A percentile compares a stretch with the other conserved stretches of the same genome.
Evolutionary conservation across 1,284 basidiomycete species (phyloP).

Genomic region (Ceratorhiza oryzae-sativae): DNA sequence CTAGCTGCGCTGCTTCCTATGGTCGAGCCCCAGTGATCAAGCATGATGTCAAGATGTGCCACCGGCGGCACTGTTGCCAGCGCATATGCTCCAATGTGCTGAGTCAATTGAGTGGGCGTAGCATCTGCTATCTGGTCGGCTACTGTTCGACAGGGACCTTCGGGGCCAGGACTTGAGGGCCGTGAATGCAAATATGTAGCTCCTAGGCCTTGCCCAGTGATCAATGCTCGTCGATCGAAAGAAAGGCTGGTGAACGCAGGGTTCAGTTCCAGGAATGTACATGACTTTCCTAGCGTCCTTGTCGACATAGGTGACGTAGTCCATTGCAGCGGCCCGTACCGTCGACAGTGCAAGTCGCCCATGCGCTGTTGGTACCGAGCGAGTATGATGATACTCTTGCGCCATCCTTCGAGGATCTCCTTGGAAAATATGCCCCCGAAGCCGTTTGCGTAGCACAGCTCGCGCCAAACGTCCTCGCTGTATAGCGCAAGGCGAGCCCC

Average conservation of each 20-base stretch:
- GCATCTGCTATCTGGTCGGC: constrained; percentile 34
- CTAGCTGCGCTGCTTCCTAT: constrained; percentile 11
- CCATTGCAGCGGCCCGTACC: constrained; percentile 32
- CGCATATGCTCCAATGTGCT: constrained; percentile 25
- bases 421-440: constrained; percentile 33
- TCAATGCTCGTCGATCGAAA: constrained; percentile 29
- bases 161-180: neutral
- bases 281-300: neutral
- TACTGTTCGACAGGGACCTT: constrained; percentile 18
- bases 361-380: constrained; percentile 28
- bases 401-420: constrained; percentile 27
- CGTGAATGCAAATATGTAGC: constrained; percentile 27
- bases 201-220: constrained; percentile 10
- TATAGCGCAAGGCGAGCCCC: constrained; percentile 31
- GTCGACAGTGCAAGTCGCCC: constrained; percentile 32
- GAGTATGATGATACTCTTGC: constrained; percentile 27
- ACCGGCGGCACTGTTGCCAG: constrained; percentile 21
- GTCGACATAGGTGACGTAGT: neutral
- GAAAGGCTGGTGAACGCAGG: constrained; percentile 37
- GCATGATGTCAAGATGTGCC: constrained; percentile 17
- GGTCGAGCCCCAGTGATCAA: constrained; percentile 32
- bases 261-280: constrained; percentile 26
- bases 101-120: constrained; percentile 17
- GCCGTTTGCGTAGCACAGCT: constrained; percentile 32
- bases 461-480: constrained; percentile 27